Base-by-base conservation (phyloP, 2,329 filamentous ascomycete species). In the Nemania diffusa region DNA sequence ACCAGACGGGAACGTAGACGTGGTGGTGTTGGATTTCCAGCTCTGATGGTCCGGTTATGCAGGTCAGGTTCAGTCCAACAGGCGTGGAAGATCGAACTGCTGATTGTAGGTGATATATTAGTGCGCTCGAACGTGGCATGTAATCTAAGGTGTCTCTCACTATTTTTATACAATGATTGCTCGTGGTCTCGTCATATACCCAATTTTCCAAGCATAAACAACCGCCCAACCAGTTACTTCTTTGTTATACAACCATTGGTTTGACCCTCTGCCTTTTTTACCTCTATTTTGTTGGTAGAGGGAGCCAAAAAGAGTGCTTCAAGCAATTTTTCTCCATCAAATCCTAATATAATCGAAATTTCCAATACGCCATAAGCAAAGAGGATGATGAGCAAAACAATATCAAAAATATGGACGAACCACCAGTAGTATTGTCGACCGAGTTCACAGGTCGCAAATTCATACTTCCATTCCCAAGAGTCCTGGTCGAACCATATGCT, bases 401-500 rank as follows among this genome's bases (percentile, higher is more conserved):
- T 71, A 75, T 93, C 90, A 37, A 93, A 68, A 52, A 94, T 84
- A 82, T 98, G 94, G 5, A 96, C 89, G 4, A 88, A 85, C 96
- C 96, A 99, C 96, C 96, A 99, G 59, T 94, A 85, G 81, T 97
- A 93, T 84, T 97, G 95, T 26, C 90, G 88, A 0, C 96, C 96
- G 40, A 97, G 81, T 2, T 87, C 84, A 77, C 96, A 99, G 70
- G 88, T 91, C 8, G 83, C 84, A 73, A 96, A 96, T 73, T 95
- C 92, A 72, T 92, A 92, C 71, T 85, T 85, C 96, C 96, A 99
- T 77, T 92, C 88, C 84, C 88, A 90, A 0, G 80, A 79, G 2
- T 85, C 82, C 63, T 87, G 79, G 78, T 98, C 93, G 76, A 95
- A 98, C 95, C 95, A 99, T 0, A 92, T 86, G 69, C 92, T 96